Evolutionary conservation across 2,329 filamentous ascomycete genomes (phyloP).

Genomic region (Amesomyces nigricolor): DNA sequence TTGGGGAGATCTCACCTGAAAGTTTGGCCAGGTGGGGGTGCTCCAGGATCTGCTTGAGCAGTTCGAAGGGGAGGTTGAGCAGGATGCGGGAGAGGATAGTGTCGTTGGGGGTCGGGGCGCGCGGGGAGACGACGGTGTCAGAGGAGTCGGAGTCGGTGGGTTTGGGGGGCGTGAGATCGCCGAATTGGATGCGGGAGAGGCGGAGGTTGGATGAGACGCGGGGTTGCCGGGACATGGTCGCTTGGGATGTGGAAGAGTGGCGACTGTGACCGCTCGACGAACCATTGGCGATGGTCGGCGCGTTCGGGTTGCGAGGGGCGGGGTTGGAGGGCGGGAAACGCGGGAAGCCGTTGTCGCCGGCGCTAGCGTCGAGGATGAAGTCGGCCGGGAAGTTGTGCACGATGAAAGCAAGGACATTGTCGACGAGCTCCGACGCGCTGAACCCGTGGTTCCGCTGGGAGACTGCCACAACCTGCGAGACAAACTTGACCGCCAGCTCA

Average conservation of each 20-base stretch:
- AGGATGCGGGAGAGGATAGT: conserved; percentile 59
- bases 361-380: conserved; percentile 47
- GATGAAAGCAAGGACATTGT: conserved; percentile 44
- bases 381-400: conserved; percentile 44
- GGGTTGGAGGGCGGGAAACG: conserved; percentile 23
- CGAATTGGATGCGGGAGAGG: conserved; percentile 29
- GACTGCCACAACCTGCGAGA: conserved; percentile 29
- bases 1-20: conserved; percentile 45
- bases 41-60: conserved; percentile 61
- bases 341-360: conserved; percentile 28
- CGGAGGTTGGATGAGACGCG: conserved; percentile 24
- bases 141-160: conserved; percentile 31
- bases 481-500: conserved; percentile 26
- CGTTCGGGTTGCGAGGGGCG: conserved; percentile 4
- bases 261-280: conserved; percentile 20
- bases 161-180: conserved; percentile 26
- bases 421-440: conserved; percentile 40
- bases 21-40: conserved; percentile 49
- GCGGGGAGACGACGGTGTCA: neutral
- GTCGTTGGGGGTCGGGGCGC: conserved; percentile 31
- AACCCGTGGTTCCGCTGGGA: conserved; percentile 33
- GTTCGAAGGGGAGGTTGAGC: conserved; percentile 62
- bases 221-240: conserved; percentile 16
- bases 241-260: conserved; percentile 16
- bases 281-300: conserved; percentile 20